A percentile compares a stretch with the other conserved stretches of the same genome.
phyloP scores from a whole-genome alignment of 139 green algal genomes.

The Asterochloris erici region DNA sequence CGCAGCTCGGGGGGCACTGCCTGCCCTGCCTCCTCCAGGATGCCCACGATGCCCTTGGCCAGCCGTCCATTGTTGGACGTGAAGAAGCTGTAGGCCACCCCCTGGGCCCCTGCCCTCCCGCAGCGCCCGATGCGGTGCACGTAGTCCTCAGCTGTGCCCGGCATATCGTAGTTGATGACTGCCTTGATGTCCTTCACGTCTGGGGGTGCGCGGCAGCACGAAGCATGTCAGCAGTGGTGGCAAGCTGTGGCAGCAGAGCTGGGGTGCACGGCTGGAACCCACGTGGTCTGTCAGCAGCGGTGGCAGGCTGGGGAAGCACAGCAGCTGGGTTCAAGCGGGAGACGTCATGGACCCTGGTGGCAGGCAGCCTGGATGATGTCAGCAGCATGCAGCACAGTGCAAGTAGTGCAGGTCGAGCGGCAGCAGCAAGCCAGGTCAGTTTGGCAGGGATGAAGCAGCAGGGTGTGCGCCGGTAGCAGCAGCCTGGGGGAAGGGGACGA shows the following conservation, averaged over 20 bases:
- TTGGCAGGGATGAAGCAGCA: too few relatives aligned
- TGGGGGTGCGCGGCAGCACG: constrained; percentile 28
- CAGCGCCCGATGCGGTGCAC: constrained; percentile 84
- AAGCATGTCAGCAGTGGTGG: not conserved
- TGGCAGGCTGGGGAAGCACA: too few relatives aligned
- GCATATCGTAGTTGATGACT: constrained; percentile 91
- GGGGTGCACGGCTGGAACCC: too few relatives aligned
- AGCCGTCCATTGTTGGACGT: constrained; percentile 64
- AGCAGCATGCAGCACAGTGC: too few relatives aligned
- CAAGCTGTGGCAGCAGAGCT: not conserved
- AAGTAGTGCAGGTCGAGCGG: too few relatives aligned
- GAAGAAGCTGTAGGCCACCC: constrained; percentile 84
- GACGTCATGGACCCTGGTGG: too few relatives aligned
- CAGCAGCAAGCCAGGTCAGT: too few relatives aligned
- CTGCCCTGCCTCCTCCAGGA: constrained; percentile 79
- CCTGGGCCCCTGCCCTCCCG: constrained; percentile 59
- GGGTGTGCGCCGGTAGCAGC: too few relatives aligned
- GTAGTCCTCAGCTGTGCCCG: constrained; percentile 88
- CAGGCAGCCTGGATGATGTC: too few relatives aligned
- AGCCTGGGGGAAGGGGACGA: too few relatives aligned
- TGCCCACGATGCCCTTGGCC: constrained; percentile 62
- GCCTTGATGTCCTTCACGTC: constrained; percentile 92
- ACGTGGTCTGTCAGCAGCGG: too few relatives aligned
- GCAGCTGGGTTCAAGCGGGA: too few relatives aligned
- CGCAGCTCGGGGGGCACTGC: constrained; percentile 44